Base-by-base conservation (phyloP, 345 rosid genomes). In the Linum usitatissimum region DNA sequence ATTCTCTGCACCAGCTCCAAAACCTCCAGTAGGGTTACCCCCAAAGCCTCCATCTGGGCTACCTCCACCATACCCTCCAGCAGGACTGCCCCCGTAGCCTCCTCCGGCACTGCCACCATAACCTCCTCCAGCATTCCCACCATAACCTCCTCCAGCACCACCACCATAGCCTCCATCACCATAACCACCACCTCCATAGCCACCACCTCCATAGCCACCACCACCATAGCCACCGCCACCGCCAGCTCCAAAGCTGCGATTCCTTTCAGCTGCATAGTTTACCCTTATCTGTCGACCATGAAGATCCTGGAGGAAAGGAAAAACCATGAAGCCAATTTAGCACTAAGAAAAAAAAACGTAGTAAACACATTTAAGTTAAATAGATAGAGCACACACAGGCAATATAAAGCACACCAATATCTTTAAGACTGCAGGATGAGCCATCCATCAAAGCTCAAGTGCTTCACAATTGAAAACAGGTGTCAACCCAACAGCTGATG, bases 261-360 rank as follows among this genome's bases (percentile, higher is more conserved):
- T 59, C 71, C 85, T 80, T 10, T 92, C 98, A 55, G 72, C 59
- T 66, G 98, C 98, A 81, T 75, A 85, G 69, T 86, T 83, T 63
- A 92, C 98, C 76, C 78, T 87, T 36, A 92, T 74, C 6, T 68
- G 70, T 64, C 96, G 86, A 36, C 98, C 98, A 66, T 81, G 80
- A 53, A 92, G 90, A 57, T 79, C 90, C 97, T 92, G 77, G 21
- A n/a, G 65, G 64, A 68, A 2, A 9, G 0, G 57, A 60, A 20
- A 19, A 57, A 53, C 38, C 38, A 34, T 34, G 38, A 34, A 34
- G 38, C 38, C 38, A 5, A 34, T 34, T 5, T 1, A 34, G 38
- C 38, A 34, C 38, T 34, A 34, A 34, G 6, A 34, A 34, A 34
- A 34, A 5, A 34, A 34, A 34, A 5, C 38, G 1, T 34, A 7